phyloP scores from a whole-genome alignment of 768 basidiomycete species.

The Infundibulicybe gibba region DNA sequence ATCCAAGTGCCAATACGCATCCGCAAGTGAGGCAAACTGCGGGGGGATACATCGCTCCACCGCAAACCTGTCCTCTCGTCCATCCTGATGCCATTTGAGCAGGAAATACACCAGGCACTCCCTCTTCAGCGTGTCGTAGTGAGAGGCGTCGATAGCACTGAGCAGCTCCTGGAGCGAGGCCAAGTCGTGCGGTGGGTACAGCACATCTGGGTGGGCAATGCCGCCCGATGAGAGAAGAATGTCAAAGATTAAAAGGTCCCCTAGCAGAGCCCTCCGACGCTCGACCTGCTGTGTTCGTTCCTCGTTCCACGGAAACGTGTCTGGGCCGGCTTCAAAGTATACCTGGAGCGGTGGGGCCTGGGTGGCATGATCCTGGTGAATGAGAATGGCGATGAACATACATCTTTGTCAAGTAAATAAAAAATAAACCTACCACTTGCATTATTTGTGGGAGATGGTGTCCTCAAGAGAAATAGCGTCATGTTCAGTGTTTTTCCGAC shows the following conservation, averaged over 20 bases:
- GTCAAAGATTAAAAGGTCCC: constrained; percentile 70
- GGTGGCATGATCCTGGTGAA: constrained; percentile 1
- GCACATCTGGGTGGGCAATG: constrained; percentile 50
- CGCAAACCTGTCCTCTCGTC: constrained; percentile 48
- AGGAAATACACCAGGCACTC: constrained; percentile 80
- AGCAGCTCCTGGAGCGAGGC: constrained; percentile 54
- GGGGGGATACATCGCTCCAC: constrained; percentile 64
- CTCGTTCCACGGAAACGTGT: constrained; percentile 57
- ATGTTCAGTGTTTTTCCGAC: too few species aligned
- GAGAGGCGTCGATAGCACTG: constrained; percentile 53
- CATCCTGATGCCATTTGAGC: constrained; percentile 75
- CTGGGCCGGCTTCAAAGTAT: constrained; percentile 51
- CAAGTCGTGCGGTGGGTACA: constrained; percentile 67
- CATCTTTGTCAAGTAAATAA: too few species aligned
- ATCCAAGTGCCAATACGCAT: constrained; percentile 85
- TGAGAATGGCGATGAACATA: too few species aligned
- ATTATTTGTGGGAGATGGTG: too few species aligned
- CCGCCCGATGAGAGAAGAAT: constrained; percentile 65
- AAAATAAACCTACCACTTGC: too few species aligned
- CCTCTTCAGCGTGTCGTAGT: constrained; percentile 75
- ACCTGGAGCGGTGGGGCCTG: constrained; percentile 16
- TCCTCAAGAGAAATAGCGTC: too few species aligned
- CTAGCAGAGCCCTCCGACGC: constrained; percentile 55
- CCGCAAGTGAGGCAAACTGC: constrained; percentile 71
- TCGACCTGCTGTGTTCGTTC: constrained; percentile 55